Base-by-base conservation (phyloP, 139 green algal genomes). In the Asterochloris sp. region DNA sequence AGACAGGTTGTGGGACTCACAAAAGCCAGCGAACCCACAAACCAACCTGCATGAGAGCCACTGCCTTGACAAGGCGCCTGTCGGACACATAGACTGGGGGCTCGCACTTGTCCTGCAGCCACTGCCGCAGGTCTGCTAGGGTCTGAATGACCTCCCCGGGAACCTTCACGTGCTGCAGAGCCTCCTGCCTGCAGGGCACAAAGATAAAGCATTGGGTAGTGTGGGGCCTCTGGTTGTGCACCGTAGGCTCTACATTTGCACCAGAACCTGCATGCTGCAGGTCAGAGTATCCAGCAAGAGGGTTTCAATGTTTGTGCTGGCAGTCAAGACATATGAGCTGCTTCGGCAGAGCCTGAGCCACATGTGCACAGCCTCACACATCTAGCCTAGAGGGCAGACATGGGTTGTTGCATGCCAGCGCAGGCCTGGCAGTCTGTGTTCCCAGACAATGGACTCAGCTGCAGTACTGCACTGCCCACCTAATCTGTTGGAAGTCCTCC, bases 31-130 rank as follows among this genome's bases (percentile, higher is more conserved):
- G 38, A 54, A 54, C 38, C 38, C 38, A 54, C 38, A 54, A 6
- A 6, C 38, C 76, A 28, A 87, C 88, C 83, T 90, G 83, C 75
- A 94, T 78, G 19, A 93, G 73, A 29, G 79, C 82, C 0, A 92
- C 76, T n/a, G 88, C 82, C 78, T 95, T 96, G 47, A 94, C 85
- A 0, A 96, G 78, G 24, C 93, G 87, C n/a, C 91, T 80, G 83
- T 95, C 93, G 21, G 88, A 93, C 1, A 96, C 89, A 84, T 95
- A 95, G 13, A 93, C 83, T 13, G 91, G 92, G 15, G 89, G 91
- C 86, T 95, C 91, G 66, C 89, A 92, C 84, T 92, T 93, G 13
- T 96, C 94, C 85, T 98, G 94, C 38, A 97, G 87, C 77, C 89
- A 90, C 0, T 54, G 81, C 15, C 93, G 86, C 82, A 98, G 87